Evolutionary conservation across 1,284 basidiomycete species (phyloP).

Genomic region (Violaceomyces palustris): DNA sequence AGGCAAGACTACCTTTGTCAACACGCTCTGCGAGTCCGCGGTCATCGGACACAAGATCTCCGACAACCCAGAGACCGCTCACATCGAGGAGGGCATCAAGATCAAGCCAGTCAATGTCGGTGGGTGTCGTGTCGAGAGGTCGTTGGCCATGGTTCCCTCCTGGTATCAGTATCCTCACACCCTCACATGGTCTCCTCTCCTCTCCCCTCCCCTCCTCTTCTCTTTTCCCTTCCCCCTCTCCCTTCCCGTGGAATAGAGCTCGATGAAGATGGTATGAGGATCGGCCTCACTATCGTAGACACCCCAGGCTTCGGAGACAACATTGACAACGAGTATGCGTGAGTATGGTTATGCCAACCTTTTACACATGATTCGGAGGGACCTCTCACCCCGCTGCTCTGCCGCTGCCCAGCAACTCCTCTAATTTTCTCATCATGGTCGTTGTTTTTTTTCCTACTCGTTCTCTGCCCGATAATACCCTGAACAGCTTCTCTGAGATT

Average conservation of each 20-base stretch:
- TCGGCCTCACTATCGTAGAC: conserved; percentile 95
- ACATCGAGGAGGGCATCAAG: conserved; percentile 87
- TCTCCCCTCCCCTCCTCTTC: neutral
- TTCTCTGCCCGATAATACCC: too few relatives aligned
- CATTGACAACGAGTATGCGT: conserved; percentile 98
- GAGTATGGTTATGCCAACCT: conserved; percentile 58
- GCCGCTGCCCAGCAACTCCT: too few relatives aligned
- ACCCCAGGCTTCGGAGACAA: conserved; percentile 98
- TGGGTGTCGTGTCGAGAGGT: conserved; percentile 56
- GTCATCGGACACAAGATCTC: conserved; percentile 67
- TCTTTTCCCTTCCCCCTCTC: conserved; percentile 1
- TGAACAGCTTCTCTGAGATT: conserved; percentile 66
- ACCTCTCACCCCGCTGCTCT: too few relatives aligned
- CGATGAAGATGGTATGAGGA: conserved; percentile 96
- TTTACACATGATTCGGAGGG: too few relatives aligned
- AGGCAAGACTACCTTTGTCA: conserved; percentile 51
- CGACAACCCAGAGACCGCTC: conserved; percentile 81
- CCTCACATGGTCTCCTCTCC: too few relatives aligned
- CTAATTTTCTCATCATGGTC: too few relatives aligned
- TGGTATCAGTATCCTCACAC: neutral
- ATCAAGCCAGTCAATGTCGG: conserved; percentile 94
- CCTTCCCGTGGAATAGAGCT: conserved; percentile 63
- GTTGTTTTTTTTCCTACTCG: too few relatives aligned
- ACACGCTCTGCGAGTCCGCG: conserved; percentile 54
- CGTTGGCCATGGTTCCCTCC: neutral